Percentiles rank a stretch among this genome's conserved stretches.
Conservation (phyloP, 179 eudicot genomes). For the Nepenthes alata region DNA sequence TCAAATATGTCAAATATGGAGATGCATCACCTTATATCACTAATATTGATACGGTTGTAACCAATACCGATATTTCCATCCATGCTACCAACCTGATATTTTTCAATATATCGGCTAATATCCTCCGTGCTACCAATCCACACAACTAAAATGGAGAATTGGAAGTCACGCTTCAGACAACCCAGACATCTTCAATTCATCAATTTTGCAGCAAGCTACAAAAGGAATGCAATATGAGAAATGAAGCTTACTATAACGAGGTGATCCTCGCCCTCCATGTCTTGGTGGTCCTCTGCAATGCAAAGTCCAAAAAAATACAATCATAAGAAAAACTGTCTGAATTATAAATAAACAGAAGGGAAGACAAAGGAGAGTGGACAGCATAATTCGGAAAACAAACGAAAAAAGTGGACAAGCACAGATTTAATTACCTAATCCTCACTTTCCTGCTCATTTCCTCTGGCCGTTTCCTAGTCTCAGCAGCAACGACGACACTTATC, state of each 20-base stretch:
- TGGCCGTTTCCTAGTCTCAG: conserved; percentile 58
- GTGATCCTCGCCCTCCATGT: conserved; percentile 40
- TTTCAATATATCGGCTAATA: too few species aligned
- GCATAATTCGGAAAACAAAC: not conserved
- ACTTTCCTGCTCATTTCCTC: conserved; percentile 64
- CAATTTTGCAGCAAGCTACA: not conserved
- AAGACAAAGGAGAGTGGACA: not conserved
- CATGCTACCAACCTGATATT: too few species aligned
- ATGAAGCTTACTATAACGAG: conserved; percentile 34
- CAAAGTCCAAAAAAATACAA: conserved; percentile 2
- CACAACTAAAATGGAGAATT: not conserved
- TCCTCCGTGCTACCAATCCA: too few species aligned
- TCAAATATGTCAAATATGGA: too few species aligned
- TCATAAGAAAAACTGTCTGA: not conserved
- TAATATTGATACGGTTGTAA: too few species aligned
- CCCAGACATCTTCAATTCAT: not conserved
- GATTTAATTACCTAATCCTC: conserved; percentile 28
- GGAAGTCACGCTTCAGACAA: not conserved
- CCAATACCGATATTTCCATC: too few species aligned
- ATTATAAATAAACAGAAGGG: not conserved
- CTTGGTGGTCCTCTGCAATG: conserved; percentile 34
- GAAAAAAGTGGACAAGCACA: not conserved
- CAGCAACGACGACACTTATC: conserved; percentile 60
- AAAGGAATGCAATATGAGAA: not conserved
- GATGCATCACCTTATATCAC: too few species aligned